Conservation (phyloP, 2,329 filamentous ascomycete species). For the Fusarium ramigenum region DNA sequence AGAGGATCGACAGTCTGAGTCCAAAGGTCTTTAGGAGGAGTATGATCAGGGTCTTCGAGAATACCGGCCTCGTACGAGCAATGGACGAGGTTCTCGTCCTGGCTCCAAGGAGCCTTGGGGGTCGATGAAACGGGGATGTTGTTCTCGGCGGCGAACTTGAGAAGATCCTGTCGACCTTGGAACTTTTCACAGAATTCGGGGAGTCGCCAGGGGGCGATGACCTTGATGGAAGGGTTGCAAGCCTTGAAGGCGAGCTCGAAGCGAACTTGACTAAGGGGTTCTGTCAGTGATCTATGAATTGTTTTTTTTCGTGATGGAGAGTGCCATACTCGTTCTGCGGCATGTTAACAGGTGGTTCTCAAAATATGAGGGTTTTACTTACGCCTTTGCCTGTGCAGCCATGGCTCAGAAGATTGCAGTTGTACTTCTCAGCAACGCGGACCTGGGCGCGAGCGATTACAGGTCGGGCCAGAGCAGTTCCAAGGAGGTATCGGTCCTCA, state of each 20-base stretch:
- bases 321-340: slow-evolving; percentile 44
- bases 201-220: slow-evolving; percentile 79
- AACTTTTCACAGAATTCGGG: slow-evolving; percentile 76
- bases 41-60: slow-evolving; percentile 62
- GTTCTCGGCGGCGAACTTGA: slow-evolving; percentile 70
- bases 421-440: slow-evolving; percentile 47
- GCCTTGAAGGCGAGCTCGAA: slow-evolving; percentile 53
- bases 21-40: slow-evolving; percentile 77
- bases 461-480: slow-evolving; percentile 70
- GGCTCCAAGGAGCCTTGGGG: slow-evolving; percentile 75
- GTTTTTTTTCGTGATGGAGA: background rate
- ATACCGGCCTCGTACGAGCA: slow-evolving; percentile 31
- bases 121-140: slow-evolving; percentile 78
- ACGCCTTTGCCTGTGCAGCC: slow-evolving; percentile 70
- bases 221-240: slow-evolving; percentile 70
- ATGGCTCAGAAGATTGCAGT: slow-evolving; percentile 54
- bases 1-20: slow-evolving; percentile 70
- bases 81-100: slow-evolving; percentile 52
- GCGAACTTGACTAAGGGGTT: slow-evolving; percentile 47
- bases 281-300: slow-evolving; percentile 3
- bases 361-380: slow-evolving; percentile 46
- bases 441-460: slow-evolving; percentile 68
- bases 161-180: slow-evolving; percentile 47
- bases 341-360: background rate
- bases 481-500: slow-evolving; percentile 54